Evolutionary conservation across 352 stramenopile genomes (phyloP).

Genomic region (Globisporangium yorkense): DNA sequence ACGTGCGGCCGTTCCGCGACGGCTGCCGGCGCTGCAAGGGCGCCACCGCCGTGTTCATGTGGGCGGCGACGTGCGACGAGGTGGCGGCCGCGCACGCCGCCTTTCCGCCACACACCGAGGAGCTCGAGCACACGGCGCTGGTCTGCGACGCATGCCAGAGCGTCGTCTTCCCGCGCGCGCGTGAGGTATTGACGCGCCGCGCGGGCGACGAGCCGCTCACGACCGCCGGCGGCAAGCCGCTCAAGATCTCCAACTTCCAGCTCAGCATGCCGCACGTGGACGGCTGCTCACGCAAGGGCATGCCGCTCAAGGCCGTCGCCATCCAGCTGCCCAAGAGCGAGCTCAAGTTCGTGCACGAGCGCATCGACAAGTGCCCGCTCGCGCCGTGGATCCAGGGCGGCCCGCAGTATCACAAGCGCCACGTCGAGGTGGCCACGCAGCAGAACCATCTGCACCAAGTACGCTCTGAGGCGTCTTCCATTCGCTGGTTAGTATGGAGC

Average conservation of each 20-base stretch:
- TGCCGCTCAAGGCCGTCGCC: conserved; percentile 58
- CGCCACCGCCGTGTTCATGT: conserved; percentile 64
- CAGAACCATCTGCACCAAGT: conserved; percentile 83
- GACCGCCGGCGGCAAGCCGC: conserved; percentile 43
- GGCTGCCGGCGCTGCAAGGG: conserved; percentile 81
- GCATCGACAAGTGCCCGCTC: conserved; percentile 68
- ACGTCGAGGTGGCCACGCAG: conserved; percentile 40
- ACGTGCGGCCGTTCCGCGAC: conserved; percentile 77
- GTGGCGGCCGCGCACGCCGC: conserved; percentile 59
- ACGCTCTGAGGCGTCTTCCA: neutral
- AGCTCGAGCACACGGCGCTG: conserved; percentile 72
- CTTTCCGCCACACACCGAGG: conserved; percentile 53
- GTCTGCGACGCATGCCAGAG: conserved; percentile 68
- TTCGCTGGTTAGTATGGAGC: neutral
- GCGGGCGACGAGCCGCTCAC: conserved; percentile 43
- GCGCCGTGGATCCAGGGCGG: conserved; percentile 43
- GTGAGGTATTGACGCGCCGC: conserved; percentile 60
- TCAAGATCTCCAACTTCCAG: conserved; percentile 84
- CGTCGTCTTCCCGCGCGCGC: conserved; percentile 67
- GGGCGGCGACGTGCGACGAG: conserved; percentile 58
- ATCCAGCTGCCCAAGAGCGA: conserved; percentile 83
- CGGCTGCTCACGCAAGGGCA: conserved; percentile 74
- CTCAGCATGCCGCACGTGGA: conserved; percentile 86
- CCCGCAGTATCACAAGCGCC: conserved; percentile 57
- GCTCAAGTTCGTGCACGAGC: conserved; percentile 80